Base-by-base conservation (phyloP, 2,329 filamentous ascomycete species). In the Fusarium fujikuroi region DNA sequence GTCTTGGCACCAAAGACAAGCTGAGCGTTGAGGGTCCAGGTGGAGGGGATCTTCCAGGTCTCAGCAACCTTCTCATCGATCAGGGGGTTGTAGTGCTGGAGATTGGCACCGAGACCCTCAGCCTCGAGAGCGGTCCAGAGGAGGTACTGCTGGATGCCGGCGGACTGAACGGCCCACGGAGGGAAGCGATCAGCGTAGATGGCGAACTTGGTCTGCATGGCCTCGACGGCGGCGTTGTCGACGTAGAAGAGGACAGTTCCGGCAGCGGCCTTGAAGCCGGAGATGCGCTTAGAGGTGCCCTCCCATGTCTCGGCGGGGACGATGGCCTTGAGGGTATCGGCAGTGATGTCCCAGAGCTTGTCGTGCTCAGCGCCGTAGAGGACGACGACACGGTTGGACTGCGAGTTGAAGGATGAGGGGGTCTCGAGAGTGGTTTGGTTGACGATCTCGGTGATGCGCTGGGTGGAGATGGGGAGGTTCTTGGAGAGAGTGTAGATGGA, bases 81-180 rank as follows among this genome's bases (percentile, higher is more conserved):
- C 66, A 97, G 83, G 25, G 94, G 94, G 88, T 94, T 96, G 87
- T 97, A 97, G 86, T 97, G 95, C 87, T 97, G 95, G 60, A 97
- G 88, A 87, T 95, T 97, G 80, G 92, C 93, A 74, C 94, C 94
- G 63, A 97, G 89, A 36, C 95, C 94, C 81, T 96, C 94, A 69
- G 91, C 87, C 84, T 95, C 93, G 64, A 97, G 90, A 8, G 92
- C 93, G 23, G 91, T 92, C 95, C 95, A 97, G 75, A 94, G 81
- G 74, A 90, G 86, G 84, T 89, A 92, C 86, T 97, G 93, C 81
- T 84, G 79, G 90, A 97, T 97, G 82, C 89, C 95, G 81, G 88
- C 89, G 72, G 91, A 91, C 84, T 97, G 94, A 72, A 88, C 85
- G 64, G 91, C 90, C 93, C 93, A 97, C 76, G 81, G 80, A 69